Evolutionary conservation across 2,329 filamentous ascomycete genomes (phyloP).

Genomic region (Clonostachys chloroleuca): DNA sequence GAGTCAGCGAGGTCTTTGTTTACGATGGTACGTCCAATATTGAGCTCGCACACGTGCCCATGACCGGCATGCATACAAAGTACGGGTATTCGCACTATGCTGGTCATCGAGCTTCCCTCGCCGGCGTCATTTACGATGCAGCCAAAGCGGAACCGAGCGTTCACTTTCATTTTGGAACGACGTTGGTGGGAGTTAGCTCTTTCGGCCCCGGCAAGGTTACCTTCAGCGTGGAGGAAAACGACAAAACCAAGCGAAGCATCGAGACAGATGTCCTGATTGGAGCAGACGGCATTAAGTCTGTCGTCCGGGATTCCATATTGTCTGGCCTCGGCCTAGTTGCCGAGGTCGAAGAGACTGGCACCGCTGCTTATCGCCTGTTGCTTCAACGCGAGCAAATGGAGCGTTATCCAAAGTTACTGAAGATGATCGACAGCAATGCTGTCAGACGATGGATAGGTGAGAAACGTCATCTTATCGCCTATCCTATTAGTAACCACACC

Average conservation of each 20-base stretch:
- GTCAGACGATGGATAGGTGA: conserved; percentile 75
- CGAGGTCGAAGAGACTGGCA: conserved; percentile 57
- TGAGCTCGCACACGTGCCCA: conserved; percentile 67
- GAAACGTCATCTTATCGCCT: conserved; percentile 72
- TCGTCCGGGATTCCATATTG: conserved; percentile 47
- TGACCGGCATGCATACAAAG: conserved; percentile 60
- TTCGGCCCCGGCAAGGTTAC: conserved; percentile 56
- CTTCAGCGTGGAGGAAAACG: conserved; percentile 55
- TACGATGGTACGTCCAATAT: conserved; percentile 63
- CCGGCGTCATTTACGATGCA: conserved; percentile 64
- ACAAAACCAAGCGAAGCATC: conserved; percentile 49
- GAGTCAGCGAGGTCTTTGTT: conserved; percentile 68
- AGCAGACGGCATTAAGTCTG: conserved; percentile 52
- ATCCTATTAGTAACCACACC: conserved; percentile 63
- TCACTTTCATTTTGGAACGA: conserved; percentile 63
- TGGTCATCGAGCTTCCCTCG: conserved; percentile 70
- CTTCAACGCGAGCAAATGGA: conserved; percentile 63
- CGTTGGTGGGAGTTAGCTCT: conserved; percentile 49
- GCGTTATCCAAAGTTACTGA: conserved; percentile 61
- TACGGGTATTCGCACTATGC: conserved; percentile 79
- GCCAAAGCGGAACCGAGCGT: conserved; percentile 60
- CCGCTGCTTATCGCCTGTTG: conserved; percentile 79
- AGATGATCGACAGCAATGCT: conserved; percentile 60
- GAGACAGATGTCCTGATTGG: conserved; percentile 49
- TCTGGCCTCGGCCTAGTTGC: conserved; percentile 36